Conservation (phyloP, 129 eudicot genomes). For the Cynara cardunculus region DNA sequence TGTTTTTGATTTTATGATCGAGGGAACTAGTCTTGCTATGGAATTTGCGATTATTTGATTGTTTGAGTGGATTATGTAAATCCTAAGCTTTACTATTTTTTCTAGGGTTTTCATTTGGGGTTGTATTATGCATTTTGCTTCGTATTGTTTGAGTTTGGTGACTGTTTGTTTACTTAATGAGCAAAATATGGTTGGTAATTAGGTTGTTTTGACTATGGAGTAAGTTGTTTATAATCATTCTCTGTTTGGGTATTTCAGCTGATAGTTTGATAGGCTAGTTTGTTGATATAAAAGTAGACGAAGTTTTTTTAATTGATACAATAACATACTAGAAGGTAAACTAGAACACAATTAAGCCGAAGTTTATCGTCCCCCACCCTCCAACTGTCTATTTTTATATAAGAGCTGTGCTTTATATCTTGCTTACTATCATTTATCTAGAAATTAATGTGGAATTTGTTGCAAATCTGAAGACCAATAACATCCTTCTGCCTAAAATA, state of each 20-base stretch:
- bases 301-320: background rate
- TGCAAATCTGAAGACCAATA: background rate
- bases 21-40: background rate
- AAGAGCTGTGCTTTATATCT: background rate
- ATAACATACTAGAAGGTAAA: background rate
- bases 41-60: conserved; percentile 14
- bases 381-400: background rate
- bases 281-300: background rate
- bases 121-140: background rate
- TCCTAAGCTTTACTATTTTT: background rate
- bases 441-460: background rate
- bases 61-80: conserved; percentile 11
- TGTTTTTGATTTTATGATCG: conserved; percentile 6
- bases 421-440: background rate
- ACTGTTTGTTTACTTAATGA: background rate
- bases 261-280: background rate
- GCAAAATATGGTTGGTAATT: background rate
- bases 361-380: background rate
- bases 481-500: background rate
- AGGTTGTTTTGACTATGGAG: conserved; percentile 1
- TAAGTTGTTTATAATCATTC: conserved; percentile 8
- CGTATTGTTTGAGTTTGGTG: background rate
- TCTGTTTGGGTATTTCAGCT: background rate
- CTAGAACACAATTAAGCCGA: background rate
- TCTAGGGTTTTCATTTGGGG: conserved; percentile 24